Base-by-base conservation (phyloP, 805 yeast species). In the Wickerhamomyces alni region DNA sequence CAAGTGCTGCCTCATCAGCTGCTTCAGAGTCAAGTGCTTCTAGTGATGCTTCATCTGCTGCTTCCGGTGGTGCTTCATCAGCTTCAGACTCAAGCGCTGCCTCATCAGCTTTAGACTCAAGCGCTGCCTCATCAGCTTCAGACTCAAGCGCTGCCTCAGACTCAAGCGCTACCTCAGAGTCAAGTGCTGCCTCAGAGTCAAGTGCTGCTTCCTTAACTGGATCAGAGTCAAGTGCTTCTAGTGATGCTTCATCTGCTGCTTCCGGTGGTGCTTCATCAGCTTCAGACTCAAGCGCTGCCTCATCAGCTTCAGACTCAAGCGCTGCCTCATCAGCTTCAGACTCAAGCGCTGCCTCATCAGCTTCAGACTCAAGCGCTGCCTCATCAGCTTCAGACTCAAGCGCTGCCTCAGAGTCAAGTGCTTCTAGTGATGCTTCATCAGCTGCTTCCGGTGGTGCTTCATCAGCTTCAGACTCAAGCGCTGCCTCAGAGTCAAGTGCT, bases 331-430 rank as follows among this genome's bases (percentile, higher is more conserved):
- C 36, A 8, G 31, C 27, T 18, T 38, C 13, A 24, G 21, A 10
- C 30, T 38, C 16, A 26, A 29, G 18, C 17, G 35, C 25, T 10
- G 11, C 44, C 21, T 26, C 39, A 12, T n/a, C n/a, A n/a, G n/a
- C n/a, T n/a, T n/a, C n/a, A n/a, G n/a, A n/a, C n/a, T 33, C 35
- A 21, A 8, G 26, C 12, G 35, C 16, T 19, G 27, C 35, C 5
- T 21, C 35, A 9, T 21, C 36, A 13, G 24, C 41, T 15, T n/a
- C 31, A 10, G n/a, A n/a, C n/a, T 33, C 35, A 21, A 8, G 26
- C 12, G 35, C 16, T 19, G 27, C 35, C 5, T 21, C 35, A 9
- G 8, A 33, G 13, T 29, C 31, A 4, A 11, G 30, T 34, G 37
- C 30, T 25, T 8, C 38, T 15, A 18, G 27, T 21, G 24, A n/a